phyloP scores from a whole-genome alignment of 176 grass and related monocot genomes.

The Juncus inflexus region DNA sequence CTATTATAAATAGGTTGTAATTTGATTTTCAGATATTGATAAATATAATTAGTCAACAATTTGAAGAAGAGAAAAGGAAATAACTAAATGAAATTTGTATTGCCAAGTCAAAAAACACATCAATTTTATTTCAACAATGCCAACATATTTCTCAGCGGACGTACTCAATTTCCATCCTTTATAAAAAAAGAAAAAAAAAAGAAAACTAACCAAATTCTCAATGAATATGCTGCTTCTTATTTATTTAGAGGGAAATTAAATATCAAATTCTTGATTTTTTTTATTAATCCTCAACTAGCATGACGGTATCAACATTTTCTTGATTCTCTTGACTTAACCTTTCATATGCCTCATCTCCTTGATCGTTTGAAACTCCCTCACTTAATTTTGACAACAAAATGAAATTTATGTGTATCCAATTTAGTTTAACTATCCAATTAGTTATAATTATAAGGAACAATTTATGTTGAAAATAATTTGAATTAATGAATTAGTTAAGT shows the following conservation, averaged over 20 bases:
- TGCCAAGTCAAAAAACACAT: no score
- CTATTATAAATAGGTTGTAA: no score
- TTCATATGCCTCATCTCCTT: slow-evolving; percentile 7
- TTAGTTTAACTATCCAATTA: neutral
- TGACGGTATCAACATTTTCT: slow-evolving; percentile 1
- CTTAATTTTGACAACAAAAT: neutral
- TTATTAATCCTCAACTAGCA: neutral
- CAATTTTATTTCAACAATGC: no score
- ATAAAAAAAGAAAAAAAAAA: no score
- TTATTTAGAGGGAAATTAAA: neutral
- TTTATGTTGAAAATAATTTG: slow-evolving; percentile 9
- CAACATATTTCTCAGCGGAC: no score
- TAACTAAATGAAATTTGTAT: no score
- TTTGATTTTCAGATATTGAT: no score
- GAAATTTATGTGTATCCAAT: slow-evolving; percentile 3
- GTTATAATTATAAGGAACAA: neutral
- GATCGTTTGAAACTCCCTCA: neutral
- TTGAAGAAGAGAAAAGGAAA: no score
- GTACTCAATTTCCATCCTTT: no score
- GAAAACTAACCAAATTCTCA: no score
- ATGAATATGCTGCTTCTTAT: no score
- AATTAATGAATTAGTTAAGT: neutral
- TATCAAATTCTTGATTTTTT: neutral
- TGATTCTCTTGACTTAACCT: slow-evolving; percentile 14
- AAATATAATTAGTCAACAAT: no score